phyloP scores from a whole-genome alignment of 495 filamentous ascomycete species.

The Aspergillus diversus region DNA sequence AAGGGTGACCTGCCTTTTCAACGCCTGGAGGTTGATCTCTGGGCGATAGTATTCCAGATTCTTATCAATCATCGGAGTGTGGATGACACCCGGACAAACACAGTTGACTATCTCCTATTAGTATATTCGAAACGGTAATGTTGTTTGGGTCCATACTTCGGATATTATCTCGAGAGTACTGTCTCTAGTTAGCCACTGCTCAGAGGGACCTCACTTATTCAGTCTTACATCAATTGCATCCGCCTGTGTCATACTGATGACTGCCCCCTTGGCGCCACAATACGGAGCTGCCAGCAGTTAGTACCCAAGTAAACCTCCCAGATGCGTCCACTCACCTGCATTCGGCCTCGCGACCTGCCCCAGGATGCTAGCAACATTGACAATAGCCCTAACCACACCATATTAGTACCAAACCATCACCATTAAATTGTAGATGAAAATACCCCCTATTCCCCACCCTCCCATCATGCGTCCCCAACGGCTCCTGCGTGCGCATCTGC shows the following conservation, averaged over 20 bases:
- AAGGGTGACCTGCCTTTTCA: neutral
- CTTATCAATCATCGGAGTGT: neutral
- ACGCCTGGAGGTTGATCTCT: neutral
- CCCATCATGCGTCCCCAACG: slow-evolving; percentile 6
- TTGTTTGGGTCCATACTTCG: neutral
- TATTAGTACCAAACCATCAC: neutral
- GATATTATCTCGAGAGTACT: slow-evolving; percentile 6
- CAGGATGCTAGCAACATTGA: neutral
- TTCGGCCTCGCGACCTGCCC: neutral
- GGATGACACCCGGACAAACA: neutral
- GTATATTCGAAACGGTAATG: neutral
- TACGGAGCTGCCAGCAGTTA: neutral
- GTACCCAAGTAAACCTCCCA: no score
- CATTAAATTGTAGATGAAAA: neutral
- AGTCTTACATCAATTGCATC: slow-evolving; percentile 9
- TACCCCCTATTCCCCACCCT: slow-evolving; percentile 4
- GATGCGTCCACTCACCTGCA: neutral
- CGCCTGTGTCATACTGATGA: neutral
- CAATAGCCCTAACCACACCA: neutral
- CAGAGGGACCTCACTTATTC: neutral
- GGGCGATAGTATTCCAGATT: slow-evolving; percentile 1
- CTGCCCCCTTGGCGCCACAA: neutral
- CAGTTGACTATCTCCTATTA: slow-evolving; percentile 1
- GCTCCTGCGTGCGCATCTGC: slow-evolving; percentile 9
- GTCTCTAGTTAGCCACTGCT: neutral